These are phyloP conservation scores for Pichia insulana DNA, from an alignment of 805 yeast species.

Conservation along the genomic window DNA sequence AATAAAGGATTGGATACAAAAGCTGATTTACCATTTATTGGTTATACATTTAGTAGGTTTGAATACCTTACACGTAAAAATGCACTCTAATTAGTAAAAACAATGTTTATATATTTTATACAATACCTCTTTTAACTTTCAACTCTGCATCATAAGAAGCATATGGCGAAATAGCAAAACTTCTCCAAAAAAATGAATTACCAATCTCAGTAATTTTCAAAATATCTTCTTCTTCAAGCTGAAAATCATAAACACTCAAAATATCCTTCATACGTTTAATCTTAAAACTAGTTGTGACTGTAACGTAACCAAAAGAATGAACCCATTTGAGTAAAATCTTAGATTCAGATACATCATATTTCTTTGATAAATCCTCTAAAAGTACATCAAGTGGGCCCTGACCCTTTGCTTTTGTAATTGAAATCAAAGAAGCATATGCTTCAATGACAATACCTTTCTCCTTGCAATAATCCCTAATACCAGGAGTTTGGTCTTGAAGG, in stretches of 20 bases:
- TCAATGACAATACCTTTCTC: conserved; percentile 31
- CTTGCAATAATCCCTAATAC: conserved; percentile 31
- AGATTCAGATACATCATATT: conserved; percentile 30
- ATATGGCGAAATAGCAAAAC: conserved; percentile 15
- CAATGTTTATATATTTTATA: background rate
- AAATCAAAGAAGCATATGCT: conserved; percentile 40
- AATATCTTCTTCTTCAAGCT: conserved; percentile 25
- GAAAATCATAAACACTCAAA: conserved; percentile 29
- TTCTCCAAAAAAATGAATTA: conserved; percentile 18
- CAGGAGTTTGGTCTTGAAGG: conserved; percentile 52
- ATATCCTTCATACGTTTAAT: conserved; percentile 32
- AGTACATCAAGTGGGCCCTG: conserved; percentile 26
- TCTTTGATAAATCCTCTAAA: conserved; percentile 25
- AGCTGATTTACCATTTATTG: conserved; percentile 94
- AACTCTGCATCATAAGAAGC: conserved; percentile 15
- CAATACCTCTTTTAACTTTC: conserved; percentile 11
- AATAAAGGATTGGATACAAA: conserved; percentile 43
- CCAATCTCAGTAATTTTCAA: conserved; percentile 22
- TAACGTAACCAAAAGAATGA: conserved; percentile 33
- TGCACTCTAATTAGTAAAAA: conserved; percentile 33
- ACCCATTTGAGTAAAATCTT: conserved; percentile 41
- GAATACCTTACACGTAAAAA: conserved; percentile 82
- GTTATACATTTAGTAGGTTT: conserved; percentile 91
- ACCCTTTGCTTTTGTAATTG: conserved; percentile 29
- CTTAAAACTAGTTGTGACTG: conserved; percentile 39